Conservation (phyloP, 31 red algal species). For the Asparagopsis taxiformis region DNA sequence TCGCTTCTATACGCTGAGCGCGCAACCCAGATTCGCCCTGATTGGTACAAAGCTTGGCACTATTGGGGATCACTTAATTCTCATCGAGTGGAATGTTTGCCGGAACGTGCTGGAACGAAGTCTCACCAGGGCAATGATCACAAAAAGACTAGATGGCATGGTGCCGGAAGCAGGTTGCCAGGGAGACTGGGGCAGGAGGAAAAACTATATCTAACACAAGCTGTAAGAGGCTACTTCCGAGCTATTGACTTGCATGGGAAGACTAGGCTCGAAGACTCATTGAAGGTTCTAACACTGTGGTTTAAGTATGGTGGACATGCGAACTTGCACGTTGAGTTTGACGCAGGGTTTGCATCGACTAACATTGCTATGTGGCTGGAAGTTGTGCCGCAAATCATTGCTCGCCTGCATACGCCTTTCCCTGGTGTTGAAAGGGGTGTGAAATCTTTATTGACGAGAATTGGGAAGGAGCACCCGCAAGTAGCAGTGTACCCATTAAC, state of each 20-base stretch:
- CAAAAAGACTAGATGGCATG: slow-evolving; percentile 7
- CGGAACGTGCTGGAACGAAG: not conserved
- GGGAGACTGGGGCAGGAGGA: slow-evolving; percentile 27
- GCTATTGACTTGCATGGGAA: slow-evolving; percentile 74
- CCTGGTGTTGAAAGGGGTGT: slow-evolving; percentile 74
- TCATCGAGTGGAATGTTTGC: slow-evolving; percentile 20
- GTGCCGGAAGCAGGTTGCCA: not conserved
- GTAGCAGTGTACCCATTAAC: slow-evolving; percentile 92
- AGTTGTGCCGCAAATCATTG: slow-evolving; percentile 98
- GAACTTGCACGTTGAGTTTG: slow-evolving; percentile 59
- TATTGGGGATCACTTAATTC: slow-evolving; percentile 61
- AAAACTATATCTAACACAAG: slow-evolving; percentile 24
- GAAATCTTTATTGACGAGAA: slow-evolving; percentile 71
- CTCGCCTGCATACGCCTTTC: slow-evolving; percentile 82
- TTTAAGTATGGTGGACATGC: slow-evolving; percentile 91
- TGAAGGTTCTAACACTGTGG: slow-evolving; percentile 95
- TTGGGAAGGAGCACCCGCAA: slow-evolving; percentile 97
- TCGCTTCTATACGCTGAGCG: slow-evolving; percentile 53
- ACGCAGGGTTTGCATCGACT: slow-evolving; percentile 65
- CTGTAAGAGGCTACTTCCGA: slow-evolving; percentile 86
- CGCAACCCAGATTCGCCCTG: slow-evolving; percentile 63
- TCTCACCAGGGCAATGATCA: not conserved
- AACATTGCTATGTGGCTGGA: slow-evolving; percentile 93
- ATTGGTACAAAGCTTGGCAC: slow-evolving; percentile 93
- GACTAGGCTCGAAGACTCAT: slow-evolving; percentile 76